Conservation (phyloP, 805 yeast species). For the Wickerhamiella qilinensis region DNA sequence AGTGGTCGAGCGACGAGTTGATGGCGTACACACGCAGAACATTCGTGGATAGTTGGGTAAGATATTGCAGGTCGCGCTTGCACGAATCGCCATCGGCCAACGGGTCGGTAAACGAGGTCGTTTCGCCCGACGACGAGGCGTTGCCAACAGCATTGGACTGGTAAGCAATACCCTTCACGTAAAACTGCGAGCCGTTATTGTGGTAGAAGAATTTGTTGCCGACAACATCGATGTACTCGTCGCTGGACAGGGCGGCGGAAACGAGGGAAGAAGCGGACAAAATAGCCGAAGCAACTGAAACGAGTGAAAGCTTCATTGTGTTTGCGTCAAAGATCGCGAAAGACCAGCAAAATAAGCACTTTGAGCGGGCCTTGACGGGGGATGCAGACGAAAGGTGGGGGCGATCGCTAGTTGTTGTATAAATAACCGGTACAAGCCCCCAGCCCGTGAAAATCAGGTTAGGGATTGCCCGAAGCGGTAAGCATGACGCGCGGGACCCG, state of each 20-base stretch:
- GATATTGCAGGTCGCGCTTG: conserved; percentile 67
- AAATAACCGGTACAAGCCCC: not conserved
- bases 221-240: conserved; percentile 37
- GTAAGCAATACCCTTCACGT: conserved; percentile 75
- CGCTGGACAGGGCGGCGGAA: conserved; percentile 17
- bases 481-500: too few relatives aligned
- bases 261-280: conserved; percentile 11
- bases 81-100: conserved; percentile 56
- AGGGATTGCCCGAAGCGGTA: not conserved
- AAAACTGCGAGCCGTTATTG: conserved; percentile 65
- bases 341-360: too few relatives aligned
- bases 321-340: too few relatives aligned
- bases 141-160: conserved; percentile 36
- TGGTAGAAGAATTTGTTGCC: conserved; percentile 69
- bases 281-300: conserved; percentile 8
- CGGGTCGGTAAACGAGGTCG: conserved; percentile 54
- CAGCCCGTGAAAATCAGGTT: not conserved
- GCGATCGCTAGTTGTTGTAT: not conserved
- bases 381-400: not conserved
- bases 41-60: conserved; percentile 53
- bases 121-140: conserved; percentile 20
- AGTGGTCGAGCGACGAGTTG: conserved; percentile 56
- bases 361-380: too few relatives aligned
- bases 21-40: conserved; percentile 76
- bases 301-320: conserved; percentile 16